A percentile compares a stretch with the other conserved stretches of the same genome.
Conservation (phyloP, 2,329 filamentous ascomycete species). For the Ambrosiella xylebori region DNA sequence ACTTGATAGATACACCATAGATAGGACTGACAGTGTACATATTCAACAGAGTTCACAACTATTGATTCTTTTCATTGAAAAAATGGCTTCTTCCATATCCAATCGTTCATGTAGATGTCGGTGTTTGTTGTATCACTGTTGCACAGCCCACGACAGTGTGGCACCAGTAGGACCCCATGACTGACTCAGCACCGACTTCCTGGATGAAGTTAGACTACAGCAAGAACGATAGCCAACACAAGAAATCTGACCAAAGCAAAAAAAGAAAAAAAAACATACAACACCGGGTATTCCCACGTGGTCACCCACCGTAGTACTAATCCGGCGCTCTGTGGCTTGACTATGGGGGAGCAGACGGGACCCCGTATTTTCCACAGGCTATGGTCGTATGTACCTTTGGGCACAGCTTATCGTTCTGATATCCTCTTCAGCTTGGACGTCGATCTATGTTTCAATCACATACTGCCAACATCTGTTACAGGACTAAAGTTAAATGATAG, state of each 20-base stretch:
- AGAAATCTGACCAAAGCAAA: not conserved
- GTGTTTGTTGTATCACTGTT: not conserved
- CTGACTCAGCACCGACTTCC: not conserved
- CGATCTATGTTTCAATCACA: too few relatives aligned
- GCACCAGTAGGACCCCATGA: not conserved
- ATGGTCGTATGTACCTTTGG: too few relatives aligned
- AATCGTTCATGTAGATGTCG: not conserved
- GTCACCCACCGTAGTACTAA: too few relatives aligned
- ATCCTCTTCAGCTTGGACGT: too few relatives aligned
- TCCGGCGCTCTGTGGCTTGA: too few relatives aligned
- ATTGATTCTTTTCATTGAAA: not conserved
- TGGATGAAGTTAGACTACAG: not conserved
- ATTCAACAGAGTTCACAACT: slow-evolving; percentile 6
- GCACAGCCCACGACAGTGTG: not conserved
- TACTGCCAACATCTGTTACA: too few relatives aligned
- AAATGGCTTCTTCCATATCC: not conserved
- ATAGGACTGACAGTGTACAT: not conserved
- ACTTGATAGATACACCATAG: not conserved
- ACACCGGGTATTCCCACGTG: too few relatives aligned
- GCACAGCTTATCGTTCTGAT: too few relatives aligned
- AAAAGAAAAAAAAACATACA: too few relatives aligned
- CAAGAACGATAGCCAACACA: not conserved
- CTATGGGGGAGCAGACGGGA: too few relatives aligned
- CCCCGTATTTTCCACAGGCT: too few relatives aligned
- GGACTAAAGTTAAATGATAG: too few relatives aligned